Base-by-base conservation (phyloP, 2,329 filamentous ascomycete species). In the Bisporella sp. region DNA sequence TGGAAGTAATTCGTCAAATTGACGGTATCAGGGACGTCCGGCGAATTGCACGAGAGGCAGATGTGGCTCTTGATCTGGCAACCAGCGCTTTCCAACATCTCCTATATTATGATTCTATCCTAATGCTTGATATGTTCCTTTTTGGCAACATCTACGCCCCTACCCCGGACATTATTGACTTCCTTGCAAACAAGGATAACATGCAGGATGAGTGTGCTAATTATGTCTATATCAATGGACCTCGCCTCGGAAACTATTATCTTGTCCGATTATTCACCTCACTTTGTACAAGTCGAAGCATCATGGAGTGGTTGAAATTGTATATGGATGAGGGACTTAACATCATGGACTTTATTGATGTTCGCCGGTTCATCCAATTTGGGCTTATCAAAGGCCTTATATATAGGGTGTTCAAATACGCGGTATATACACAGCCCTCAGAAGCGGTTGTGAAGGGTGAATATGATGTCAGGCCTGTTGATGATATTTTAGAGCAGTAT, bases 361-460 rank as follows among this genome's bases (percentile, higher is more conserved):
- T 96, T 49, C 82, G 93, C 9, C 84, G 93, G 31, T 84, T 99
- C 56, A 89, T 97, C 56, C 95, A 95, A 52, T 99, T 97, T 63
- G 93, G 92, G 51, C 79, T 96, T 52, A 95, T 97, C 67, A 97
- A 97, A 70, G 91, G 92, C 12, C 87, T 95, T 59, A 71, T 99
- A 29, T 96, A 96, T 68, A 82, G 93, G 33, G 85, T 96, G 40
- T 89, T 97, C 71, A 95, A 93, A 66, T 95, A 95, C 65, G 87
- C 89, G 31, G 80, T 95, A 1, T 82, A 78, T 4, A 81, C 81
- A 62, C 77, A 81, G 64, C 80, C 82, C 59, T 68, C 85, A 28
- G 72, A 76, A 6, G 70, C 71, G 2, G 39, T 58, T 12, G 46
- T 47, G 7, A 57, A 35, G 30, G 54, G 57, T 30, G 47, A 59